These are phyloP conservation scores for Trichoderma sp. DNA, from an alignment of 2,329 filamentous ascomycete genomes.

Conservation along the genomic window DNA sequence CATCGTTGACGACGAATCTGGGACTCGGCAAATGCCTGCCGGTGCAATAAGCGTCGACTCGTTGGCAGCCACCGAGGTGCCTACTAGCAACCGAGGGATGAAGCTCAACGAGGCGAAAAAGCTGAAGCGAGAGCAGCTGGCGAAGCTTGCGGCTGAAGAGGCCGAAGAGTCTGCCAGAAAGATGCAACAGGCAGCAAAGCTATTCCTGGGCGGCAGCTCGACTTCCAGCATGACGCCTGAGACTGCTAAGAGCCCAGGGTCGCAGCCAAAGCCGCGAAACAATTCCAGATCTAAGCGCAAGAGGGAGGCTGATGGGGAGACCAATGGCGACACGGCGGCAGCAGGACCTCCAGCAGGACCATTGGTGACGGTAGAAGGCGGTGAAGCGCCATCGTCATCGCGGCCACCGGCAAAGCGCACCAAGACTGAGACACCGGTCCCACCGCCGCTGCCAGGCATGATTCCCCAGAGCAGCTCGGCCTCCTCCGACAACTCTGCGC, in stretches of 20 bases:
- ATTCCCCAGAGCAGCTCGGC: conserved; percentile 34
- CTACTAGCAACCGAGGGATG: conserved; percentile 71
- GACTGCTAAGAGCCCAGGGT: conserved; percentile 26
- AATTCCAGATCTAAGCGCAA: conserved; percentile 48
- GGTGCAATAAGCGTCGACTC: conserved; percentile 62
- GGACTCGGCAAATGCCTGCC: conserved; percentile 55
- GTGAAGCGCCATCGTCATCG: conserved; percentile 36
- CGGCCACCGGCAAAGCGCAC: conserved; percentile 52
- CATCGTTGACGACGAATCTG: conserved; percentile 52
- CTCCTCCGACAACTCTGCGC: conserved; percentile 31
- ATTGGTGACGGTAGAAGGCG: conserved; percentile 22
- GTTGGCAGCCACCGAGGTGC: conserved; percentile 61
- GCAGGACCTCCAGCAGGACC: background rate
- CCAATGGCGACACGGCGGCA: conserved; percentile 36
- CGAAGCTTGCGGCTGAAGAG: conserved; percentile 63
- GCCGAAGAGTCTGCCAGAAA: conserved; percentile 59
- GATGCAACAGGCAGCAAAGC: conserved; percentile 51
- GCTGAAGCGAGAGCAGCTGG: conserved; percentile 66
- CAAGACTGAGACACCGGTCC: conserved; percentile 61
- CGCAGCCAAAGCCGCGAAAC: conserved; percentile 35
- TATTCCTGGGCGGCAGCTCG: conserved; percentile 44
- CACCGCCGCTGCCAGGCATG: conserved; percentile 43
- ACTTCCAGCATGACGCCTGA: conserved; percentile 36
- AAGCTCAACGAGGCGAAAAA: conserved; percentile 78
- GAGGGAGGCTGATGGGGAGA: conserved; percentile 42